These are phyloP conservation scores for Fusarium sororula DNA, from an alignment of 2,329 filamentous ascomycete genomes.

Conservation along the genomic window DNA sequence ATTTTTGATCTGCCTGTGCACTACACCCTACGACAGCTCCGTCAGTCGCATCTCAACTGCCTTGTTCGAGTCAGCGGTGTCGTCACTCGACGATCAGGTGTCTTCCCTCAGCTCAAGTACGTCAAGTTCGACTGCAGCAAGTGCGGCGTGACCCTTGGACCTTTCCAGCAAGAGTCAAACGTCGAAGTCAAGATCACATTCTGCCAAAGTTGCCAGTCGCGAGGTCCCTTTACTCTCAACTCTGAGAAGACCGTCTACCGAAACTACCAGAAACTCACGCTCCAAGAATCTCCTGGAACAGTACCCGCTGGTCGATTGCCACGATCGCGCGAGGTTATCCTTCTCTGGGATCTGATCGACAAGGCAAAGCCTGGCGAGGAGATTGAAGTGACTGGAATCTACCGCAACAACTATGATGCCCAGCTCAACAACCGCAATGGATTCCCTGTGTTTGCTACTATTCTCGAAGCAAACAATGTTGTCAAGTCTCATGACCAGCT, in stretches of 20 bases:
- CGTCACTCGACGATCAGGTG: slow-evolving; percentile 90
- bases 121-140: slow-evolving; percentile 98
- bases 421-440: slow-evolving; percentile 98
- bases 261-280: slow-evolving; percentile 97
- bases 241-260: slow-evolving; percentile 98
- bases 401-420: slow-evolving; percentile 98
- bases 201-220: slow-evolving; percentile 95
- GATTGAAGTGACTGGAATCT: slow-evolving; percentile 95
- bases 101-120: slow-evolving; percentile 98
- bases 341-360: slow-evolving; percentile 97
- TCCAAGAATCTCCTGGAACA: slow-evolving; percentile 96
- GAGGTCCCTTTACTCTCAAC: slow-evolving; percentile 94
- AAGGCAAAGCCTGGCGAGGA: slow-evolving; percentile 97
- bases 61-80: slow-evolving; percentile 94
- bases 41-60: slow-evolving; percentile 95
- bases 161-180: slow-evolving; percentile 97
- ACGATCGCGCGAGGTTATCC: slow-evolving; percentile 90
- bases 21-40: slow-evolving; percentile 93
- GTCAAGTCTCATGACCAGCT: slow-evolving; percentile 98
- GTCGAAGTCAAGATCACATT: slow-evolving; percentile 96
- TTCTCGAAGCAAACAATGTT: slow-evolving; percentile 96
- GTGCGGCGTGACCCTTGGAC: slow-evolving; percentile 89
- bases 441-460: slow-evolving; percentile 97
- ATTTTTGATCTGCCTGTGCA: slow-evolving; percentile 94
- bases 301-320: slow-evolving; percentile 95